phyloP scores from a whole-genome alignment of 1,284 basidiomycete genomes.

The Irpex sp. region DNA sequence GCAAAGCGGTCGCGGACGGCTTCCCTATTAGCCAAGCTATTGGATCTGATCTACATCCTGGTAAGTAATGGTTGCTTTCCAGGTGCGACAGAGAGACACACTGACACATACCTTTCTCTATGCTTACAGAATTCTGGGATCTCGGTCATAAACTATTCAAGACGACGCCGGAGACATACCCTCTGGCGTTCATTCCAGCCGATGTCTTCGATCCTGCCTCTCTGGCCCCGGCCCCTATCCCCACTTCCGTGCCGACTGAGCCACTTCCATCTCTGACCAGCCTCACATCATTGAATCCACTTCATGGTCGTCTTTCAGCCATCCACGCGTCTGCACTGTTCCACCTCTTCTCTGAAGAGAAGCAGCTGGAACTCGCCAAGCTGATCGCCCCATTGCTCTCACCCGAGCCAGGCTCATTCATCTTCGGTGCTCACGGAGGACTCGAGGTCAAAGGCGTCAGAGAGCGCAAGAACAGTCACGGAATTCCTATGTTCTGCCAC shows the following conservation, averaged over 20 bases:
- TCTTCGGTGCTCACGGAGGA: slow-evolving; percentile 33
- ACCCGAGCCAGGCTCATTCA: slow-evolving; percentile 33
- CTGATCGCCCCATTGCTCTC: slow-evolving; percentile 38
- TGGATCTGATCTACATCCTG: slow-evolving; percentile 31
- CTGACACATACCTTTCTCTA: background rate
- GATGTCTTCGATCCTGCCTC: slow-evolving; percentile 38
- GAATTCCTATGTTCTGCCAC: slow-evolving; percentile 26
- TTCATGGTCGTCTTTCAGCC: slow-evolving; percentile 41
- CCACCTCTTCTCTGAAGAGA: slow-evolving; percentile 45
- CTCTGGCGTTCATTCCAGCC: slow-evolving; percentile 41
- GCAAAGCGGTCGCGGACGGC: slow-evolving; percentile 40
- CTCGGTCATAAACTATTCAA: slow-evolving; percentile 32
- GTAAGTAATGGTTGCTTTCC: slow-evolving; percentile 17
- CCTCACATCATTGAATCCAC: slow-evolving; percentile 36
- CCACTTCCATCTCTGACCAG: slow-evolving; percentile 28
- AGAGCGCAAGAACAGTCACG: slow-evolving; percentile 24
- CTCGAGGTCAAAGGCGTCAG: slow-evolving; percentile 22
- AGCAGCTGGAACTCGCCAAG: slow-evolving; percentile 38
- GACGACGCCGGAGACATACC: slow-evolving; percentile 35
- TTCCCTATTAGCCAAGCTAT: slow-evolving; percentile 33
- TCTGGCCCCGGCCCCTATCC: slow-evolving; percentile 28
- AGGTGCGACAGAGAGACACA: background rate
- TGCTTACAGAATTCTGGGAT: slow-evolving; percentile 30
- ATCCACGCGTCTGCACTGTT: slow-evolving; percentile 48
- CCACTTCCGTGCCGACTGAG: slow-evolving; percentile 20